These are phyloP conservation scores for Oenanthe sinensis DNA, from an alignment of 129 eudicot genomes.

Conservation along the genomic window DNA sequence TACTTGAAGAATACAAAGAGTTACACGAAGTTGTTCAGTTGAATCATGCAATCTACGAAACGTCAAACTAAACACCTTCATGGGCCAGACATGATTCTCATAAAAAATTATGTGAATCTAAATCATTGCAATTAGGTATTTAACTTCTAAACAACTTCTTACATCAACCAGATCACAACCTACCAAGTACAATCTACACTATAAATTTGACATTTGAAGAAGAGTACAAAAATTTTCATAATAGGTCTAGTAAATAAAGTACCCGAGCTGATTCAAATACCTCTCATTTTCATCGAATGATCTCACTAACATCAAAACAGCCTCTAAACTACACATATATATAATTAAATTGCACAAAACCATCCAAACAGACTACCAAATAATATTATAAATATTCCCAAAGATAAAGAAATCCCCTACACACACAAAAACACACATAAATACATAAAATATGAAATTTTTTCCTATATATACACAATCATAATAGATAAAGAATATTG, in stretches of 20 bases:
- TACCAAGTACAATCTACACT: not conserved
- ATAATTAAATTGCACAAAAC: not conserved
- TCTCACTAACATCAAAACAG: not conserved
- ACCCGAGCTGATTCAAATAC: not conserved
- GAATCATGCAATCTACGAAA: not conserved
- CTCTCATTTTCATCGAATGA: not conserved
- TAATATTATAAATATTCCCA: not conserved
- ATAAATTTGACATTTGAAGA: not conserved
- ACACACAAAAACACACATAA: not conserved
- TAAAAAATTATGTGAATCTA: not conserved
- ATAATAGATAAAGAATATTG: too few relatives aligned
- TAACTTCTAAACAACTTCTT: not conserved
- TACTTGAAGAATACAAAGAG: not conserved
- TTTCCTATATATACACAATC: too few relatives aligned
- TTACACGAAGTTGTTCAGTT: not conserved
- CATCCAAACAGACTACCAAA: not conserved
- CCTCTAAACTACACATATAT: not conserved
- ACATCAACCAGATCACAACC: not conserved
- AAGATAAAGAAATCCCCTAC: not conserved
- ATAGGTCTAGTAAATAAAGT: not conserved
- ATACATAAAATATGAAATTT: not conserved
- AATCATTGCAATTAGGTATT: not conserved
- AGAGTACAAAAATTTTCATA: not conserved
- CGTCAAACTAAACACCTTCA: not conserved
- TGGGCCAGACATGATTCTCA: not conserved